These are phyloP conservation scores for Curvularia hawaiiensis DNA, from an alignment of 2,329 filamentous ascomycete species.

Conservation along the genomic window DNA sequence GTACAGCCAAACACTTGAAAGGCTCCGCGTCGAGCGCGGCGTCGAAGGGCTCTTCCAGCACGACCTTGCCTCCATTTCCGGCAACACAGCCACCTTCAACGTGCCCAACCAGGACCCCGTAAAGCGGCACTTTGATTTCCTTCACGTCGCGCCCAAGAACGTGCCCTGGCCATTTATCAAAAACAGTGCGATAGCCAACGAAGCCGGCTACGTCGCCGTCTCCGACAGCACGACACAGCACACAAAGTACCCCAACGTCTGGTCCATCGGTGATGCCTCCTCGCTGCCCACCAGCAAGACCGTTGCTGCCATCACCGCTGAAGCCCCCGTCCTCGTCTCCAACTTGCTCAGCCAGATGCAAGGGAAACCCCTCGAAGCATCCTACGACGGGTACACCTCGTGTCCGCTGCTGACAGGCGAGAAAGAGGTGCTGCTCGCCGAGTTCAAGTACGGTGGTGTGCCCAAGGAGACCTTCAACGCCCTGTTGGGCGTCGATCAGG, in stretches of 20 bases:
- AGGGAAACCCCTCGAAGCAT: constrained; percentile 29
- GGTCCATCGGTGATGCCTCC: constrained; percentile 48
- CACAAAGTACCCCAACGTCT: constrained; percentile 47
- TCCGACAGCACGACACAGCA: constrained; percentile 44
- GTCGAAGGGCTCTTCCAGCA: constrained; percentile 49
- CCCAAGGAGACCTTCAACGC: constrained; percentile 67
- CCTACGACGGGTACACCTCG: constrained; percentile 49
- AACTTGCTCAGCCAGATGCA: constrained; percentile 42
- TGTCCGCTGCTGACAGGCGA: constrained; percentile 54
- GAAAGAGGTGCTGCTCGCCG: constrained; percentile 66
- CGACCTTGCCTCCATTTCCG: constrained; percentile 45
- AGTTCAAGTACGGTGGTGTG: constrained; percentile 68
- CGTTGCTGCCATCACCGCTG: constrained; percentile 46
- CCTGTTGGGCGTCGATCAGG: constrained; percentile 63
- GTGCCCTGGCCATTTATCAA: constrained; percentile 46
- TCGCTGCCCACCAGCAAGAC: constrained; percentile 49
- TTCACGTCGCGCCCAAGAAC: constrained; percentile 48
- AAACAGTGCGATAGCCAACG: constrained; percentile 42
- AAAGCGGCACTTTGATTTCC: constrained; percentile 43
- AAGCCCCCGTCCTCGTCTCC: constrained; percentile 43
- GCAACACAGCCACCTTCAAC: constrained; percentile 45
- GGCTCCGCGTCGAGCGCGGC: constrained; percentile 43
- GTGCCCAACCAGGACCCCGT: constrained; percentile 33
- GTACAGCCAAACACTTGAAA: constrained; percentile 44
- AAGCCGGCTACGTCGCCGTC: constrained; percentile 47